Base-by-base conservation (phyloP, 1,284 basidiomycete species). In the Naganishia liquefaciens region DNA sequence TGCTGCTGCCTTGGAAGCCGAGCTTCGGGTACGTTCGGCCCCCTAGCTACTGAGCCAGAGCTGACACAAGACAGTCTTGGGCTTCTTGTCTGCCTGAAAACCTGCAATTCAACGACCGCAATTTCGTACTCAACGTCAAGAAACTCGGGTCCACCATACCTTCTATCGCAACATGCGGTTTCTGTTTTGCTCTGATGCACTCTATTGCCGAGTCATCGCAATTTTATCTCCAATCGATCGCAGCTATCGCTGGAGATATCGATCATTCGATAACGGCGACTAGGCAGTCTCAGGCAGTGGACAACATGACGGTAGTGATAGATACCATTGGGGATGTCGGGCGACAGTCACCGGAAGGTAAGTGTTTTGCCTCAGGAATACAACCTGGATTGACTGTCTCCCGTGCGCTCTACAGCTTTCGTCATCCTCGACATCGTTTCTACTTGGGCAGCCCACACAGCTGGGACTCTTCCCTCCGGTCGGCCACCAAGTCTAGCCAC, bases 141-240 rank as follows among this genome's bases (percentile, higher is more conserved):
- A 73, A 75, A 63, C 69, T 80, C 25, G 52, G 65, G 11, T 75
- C 74, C 7, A 70, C 76, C 11, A 70, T 78, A n/a, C 70, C 75
- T 13, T 71, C 72, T 23, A 70, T 71, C 19, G 71, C 73, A 11
- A 69, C 74, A 37, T 72, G 72, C 7, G 80, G 79, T 5, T 80
- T 77, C 74, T 72, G 77, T 62, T 81, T 79, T 69, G 77, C 77
- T 1, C 76, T 79, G 72, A 81, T 81, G 79, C 80, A 81, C 70
- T 72, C 75, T 5, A 66, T 80, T 5, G 80, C 80, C 21, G 80
- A 81, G 66, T 80, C 79, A 55, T 77, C 78, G 44, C 80, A 80
- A 74, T 80, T 81, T 66, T 78, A 81, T 65, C 73, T 81, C 50
- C 78, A 81, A 67, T 77, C 76, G 10, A 71, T 72, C 19, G 74